Base-by-base conservation (phyloP, 1,284 basidiomycete species). In the Ceratorhiza oryzae-sativae region DNA sequence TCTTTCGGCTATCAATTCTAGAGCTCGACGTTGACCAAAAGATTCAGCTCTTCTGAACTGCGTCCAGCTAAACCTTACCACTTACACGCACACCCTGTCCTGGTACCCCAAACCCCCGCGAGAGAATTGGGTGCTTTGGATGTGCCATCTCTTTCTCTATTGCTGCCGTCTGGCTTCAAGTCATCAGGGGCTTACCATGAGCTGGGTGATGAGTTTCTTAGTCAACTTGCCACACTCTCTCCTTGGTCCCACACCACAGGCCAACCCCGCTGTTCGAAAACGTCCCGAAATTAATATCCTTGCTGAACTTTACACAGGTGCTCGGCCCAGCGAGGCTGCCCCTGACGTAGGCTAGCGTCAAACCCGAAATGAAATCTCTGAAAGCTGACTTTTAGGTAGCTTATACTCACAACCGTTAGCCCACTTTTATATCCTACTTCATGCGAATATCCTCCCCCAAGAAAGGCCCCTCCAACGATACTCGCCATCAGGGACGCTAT, bases 371-470 rank as follows among this genome's bases (percentile, higher is more conserved):
- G 20, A 53, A 53, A 81, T 95, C 60, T 27, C 49, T 23, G 49
- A 32, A n/a, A 23, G 5, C 49, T 53, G 49, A 53, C 49, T 9
- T 25, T 18, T 53, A 88, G 89, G 0, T 93, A 96, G 77, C 89
- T 96, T 72, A 91, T 97, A 71, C 84, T 96, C 27, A 91, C 90
- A 74, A 94, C 95, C 78, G 81, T 96, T 0, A 85, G 89, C 20
- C 92, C 93, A 1, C 77, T 95, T 1, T 79, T 94, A 0, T 91
- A 90, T 76, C 89, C 92, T 0, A 84, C 84, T 2, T 78, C 79
- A 0, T 83, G 85, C 8, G 79, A 92, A 41, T 80, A 84, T 15
- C 76, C 83, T 36, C 88, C 90, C 75, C 82, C 84, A 30, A 46
- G n/a, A 13, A 46, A 46, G n/a, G 82, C 82, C 10, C 83, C 87